These are phyloP conservation scores for Albophoma yamanashiensis DNA, from an alignment of 2,329 filamentous ascomycete species.

Conservation along the genomic window DNA sequence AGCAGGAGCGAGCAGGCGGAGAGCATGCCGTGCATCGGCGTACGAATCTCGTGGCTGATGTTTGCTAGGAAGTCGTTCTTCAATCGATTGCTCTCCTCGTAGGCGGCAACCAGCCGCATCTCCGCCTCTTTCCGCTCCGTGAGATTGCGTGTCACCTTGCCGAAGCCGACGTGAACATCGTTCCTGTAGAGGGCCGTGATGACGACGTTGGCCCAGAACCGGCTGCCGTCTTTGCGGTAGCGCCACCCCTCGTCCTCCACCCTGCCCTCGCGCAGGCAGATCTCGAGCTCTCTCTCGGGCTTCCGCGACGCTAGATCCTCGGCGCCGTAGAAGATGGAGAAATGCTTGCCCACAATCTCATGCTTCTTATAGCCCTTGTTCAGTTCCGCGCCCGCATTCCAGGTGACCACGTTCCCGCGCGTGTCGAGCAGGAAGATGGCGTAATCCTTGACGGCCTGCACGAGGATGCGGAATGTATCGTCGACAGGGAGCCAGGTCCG, in stretches of 20 bases:
- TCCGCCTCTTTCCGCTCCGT: conserved; percentile 45
- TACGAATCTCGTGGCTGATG: conserved; percentile 55
- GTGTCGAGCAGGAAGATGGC: conserved; percentile 53
- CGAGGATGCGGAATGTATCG: conserved; percentile 48
- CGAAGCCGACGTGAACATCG: conserved; percentile 43
- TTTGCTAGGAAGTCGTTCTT: conserved; percentile 53
- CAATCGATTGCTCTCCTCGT: conserved; percentile 51
- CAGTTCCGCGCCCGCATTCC: conserved; percentile 44
- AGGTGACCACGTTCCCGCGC: conserved; percentile 42
- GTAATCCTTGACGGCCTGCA: conserved; percentile 51
- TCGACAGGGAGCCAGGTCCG: conserved; percentile 26
- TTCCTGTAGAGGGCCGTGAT: conserved; percentile 45
- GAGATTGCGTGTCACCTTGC: conserved; percentile 47
- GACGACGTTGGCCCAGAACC: conserved; percentile 51
- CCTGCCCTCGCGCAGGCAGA: conserved; percentile 42
- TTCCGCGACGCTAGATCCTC: conserved; percentile 39
- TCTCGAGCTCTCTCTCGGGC: conserved; percentile 37
- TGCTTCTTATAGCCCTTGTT: conserved; percentile 43
- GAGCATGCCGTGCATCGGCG: conserved; percentile 53
- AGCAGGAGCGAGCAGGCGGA: conserved; percentile 46
- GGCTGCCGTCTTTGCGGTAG: conserved; percentile 44
- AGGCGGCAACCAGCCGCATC: conserved; percentile 42
- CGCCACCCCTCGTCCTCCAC: conserved; percentile 52
- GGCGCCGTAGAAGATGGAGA: conserved; percentile 43
- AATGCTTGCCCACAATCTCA: conserved; percentile 48